These are phyloP conservation scores for Verticillium nubilum DNA, from an alignment of 2,329 filamentous ascomycete genomes.

Conservation along the genomic window DNA sequence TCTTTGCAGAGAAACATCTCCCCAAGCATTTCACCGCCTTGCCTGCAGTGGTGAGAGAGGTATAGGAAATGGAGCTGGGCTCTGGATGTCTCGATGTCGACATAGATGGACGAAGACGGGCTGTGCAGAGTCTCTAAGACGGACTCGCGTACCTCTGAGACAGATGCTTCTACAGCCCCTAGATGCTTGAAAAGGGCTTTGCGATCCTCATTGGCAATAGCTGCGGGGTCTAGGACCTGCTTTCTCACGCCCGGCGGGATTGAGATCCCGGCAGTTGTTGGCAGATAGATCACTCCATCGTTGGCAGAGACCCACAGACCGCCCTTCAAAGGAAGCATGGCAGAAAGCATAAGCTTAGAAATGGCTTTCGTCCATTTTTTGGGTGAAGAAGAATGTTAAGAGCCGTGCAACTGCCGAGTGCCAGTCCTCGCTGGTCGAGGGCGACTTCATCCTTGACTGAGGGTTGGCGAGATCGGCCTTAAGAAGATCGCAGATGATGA, in stretches of 20 bases:
- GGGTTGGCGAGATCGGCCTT: constrained; percentile 9
- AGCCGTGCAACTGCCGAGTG: constrained; percentile 4
- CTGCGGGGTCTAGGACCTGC: constrained; percentile 1
- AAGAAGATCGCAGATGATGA: constrained; percentile 5
- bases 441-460: constrained; percentile 10
- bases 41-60: background rate
- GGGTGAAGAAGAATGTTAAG: background rate
- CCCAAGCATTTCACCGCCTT: background rate
- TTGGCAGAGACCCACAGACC: constrained; percentile 2
- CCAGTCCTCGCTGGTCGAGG: constrained; percentile 12
- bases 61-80: constrained; percentile 8
- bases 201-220: constrained; percentile 3
- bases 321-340: background rate
- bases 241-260: constrained; percentile 1
- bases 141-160: background rate
- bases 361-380: background rate
- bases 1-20: background rate
- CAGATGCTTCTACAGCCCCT: constrained; percentile 1
- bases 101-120: background rate
- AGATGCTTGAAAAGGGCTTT: constrained; percentile 2
- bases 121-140: background rate
- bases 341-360: background rate
- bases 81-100: background rate
- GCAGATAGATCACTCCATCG: background rate
- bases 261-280: background rate